Evolutionary conservation across 2,329 filamentous ascomycete genomes (phyloP), one percentile per base, ranked within the genome.

Genomic region (Colletotrichum theobromicola): DNA sequence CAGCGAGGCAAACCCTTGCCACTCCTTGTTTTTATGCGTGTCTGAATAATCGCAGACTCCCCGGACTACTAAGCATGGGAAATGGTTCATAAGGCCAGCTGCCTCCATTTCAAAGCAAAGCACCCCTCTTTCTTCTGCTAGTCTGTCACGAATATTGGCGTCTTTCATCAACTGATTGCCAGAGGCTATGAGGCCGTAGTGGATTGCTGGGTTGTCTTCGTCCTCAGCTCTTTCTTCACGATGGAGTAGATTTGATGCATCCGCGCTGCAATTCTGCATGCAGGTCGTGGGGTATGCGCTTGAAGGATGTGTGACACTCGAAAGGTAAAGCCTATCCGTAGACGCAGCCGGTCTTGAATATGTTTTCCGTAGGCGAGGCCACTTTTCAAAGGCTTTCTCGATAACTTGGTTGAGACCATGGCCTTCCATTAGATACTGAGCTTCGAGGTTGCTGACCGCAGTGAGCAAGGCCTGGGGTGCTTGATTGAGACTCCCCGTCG

Each of bases 11-110:
- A 84, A 85, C 1, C 46, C 42, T 24, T 85, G 82, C 84, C 83
- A 86, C 10, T 50, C 42, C 8, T 86, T 80, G 21, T 80, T 81
- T 66, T 86, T 86, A 67, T 86, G 83, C 1, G 78, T 82, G 69
- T 87, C 85, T 5, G 83, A 79, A 63, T 86, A 87, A 65, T 86
- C 82, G 21, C 82, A 87, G 0, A 87, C 83, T 0, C 84, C 84
- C 18, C 83, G 79, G 21, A 87, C 82, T 0, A 83, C 79, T 0
- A 86, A 68, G 35, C 82, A 86, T 0, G 82, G 81, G 1, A 84
- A 77, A 1, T 79, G 53, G 15, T 78, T 75, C 77, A 79, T 78
- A 0, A 81, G 18, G 0, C 82, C 81, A 0, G 82, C 81, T 1
- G 79, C 79, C 21, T 82, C 81, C 81, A 81, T 83, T 32, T 83